These are phyloP conservation scores for Friedmanniomyces simplex DNA, from an alignment of 495 filamentous ascomycete species.

Conservation along the genomic window DNA sequence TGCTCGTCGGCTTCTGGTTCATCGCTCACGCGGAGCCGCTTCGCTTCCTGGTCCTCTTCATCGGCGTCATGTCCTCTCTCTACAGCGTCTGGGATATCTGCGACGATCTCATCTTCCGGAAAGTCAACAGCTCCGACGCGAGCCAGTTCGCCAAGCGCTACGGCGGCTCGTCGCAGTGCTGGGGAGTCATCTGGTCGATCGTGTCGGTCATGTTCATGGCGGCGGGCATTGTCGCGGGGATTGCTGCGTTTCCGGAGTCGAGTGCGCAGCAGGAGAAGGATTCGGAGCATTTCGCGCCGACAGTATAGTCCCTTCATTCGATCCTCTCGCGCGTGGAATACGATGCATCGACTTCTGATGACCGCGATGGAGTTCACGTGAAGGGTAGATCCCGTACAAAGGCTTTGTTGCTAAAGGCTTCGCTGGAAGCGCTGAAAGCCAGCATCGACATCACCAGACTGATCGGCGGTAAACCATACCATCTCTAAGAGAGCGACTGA, in stretches of 20 bases:
- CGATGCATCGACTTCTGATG: too few species aligned
- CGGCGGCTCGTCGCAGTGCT: conserved; percentile 70
- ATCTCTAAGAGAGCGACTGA: too few species aligned
- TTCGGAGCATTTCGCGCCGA: conserved; percentile 56
- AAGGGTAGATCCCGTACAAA: too few species aligned
- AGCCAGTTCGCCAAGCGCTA: conserved; percentile 69
- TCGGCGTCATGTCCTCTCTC: conserved; percentile 66
- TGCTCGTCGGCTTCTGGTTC: conserved; percentile 70
- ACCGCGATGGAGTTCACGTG: too few species aligned
- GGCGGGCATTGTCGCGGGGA: conserved; percentile 57
- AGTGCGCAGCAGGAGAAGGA: conserved; percentile 57
- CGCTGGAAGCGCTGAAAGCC: too few species aligned
- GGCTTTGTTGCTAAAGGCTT: too few species aligned
- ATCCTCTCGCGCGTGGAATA: too few species aligned
- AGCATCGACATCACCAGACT: too few species aligned
- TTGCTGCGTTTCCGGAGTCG: conserved; percentile 63
- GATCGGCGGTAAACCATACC: too few species aligned
- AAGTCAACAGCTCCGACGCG: conserved; percentile 73
- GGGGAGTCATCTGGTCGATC: conserved; percentile 69
- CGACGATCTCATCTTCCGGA: conserved; percentile 72
- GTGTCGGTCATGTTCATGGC: conserved; percentile 61
- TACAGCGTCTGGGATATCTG: conserved; percentile 85
- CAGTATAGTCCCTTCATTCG: conserved; percentile 21
- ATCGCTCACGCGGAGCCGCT: conserved; percentile 63
- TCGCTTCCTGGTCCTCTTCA: conserved; percentile 68